Percentiles rank a stretch among this genome's conserved stretches.
These are phyloP conservation scores for Ballota nigra DNA, from an alignment of 257 asterid genomes.

Conservation along the genomic window DNA sequence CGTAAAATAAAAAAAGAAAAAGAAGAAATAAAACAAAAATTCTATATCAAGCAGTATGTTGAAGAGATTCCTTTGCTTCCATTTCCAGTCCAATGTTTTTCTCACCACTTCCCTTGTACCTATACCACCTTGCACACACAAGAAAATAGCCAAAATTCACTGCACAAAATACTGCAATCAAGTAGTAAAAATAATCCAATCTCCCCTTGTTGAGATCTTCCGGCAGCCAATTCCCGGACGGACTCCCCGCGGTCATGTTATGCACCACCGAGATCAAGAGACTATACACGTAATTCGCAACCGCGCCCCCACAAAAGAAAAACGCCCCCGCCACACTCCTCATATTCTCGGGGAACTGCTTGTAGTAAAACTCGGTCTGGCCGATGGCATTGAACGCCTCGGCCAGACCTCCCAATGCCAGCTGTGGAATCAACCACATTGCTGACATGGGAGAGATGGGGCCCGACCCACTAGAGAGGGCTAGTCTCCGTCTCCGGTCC, in stretches of 20 bases:
- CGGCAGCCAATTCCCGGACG: conserved; percentile 62
- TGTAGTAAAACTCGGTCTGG: conserved; percentile 64
- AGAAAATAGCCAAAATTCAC: conserved; percentile 51
- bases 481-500: conserved; percentile 38
- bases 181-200: conserved; percentile 60
- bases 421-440: conserved; percentile 69
- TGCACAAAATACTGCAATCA: conserved; percentile 41
- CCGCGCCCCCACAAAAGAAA: conserved; percentile 50
- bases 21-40: background rate
- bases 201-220: conserved; percentile 73
- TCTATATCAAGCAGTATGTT: conserved; percentile 33
- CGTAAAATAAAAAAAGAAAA: no score
- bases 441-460: conserved; percentile 60
- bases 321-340: conserved; percentile 73
- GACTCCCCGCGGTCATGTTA: conserved; percentile 38
- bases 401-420: conserved; percentile 53
- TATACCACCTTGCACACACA: conserved; percentile 58
- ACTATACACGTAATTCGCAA: conserved; percentile 50
- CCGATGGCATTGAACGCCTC: conserved; percentile 70
- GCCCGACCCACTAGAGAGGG: conserved; percentile 3
- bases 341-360: conserved; percentile 88
- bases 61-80: conserved; percentile 34
- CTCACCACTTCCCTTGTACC: conserved; percentile 55
- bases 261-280: conserved; percentile 50
- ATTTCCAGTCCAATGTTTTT: conserved; percentile 31